Evolutionary conservation across 116 monocot species (phyloP).

Genomic region (Zostera marina): DNA sequence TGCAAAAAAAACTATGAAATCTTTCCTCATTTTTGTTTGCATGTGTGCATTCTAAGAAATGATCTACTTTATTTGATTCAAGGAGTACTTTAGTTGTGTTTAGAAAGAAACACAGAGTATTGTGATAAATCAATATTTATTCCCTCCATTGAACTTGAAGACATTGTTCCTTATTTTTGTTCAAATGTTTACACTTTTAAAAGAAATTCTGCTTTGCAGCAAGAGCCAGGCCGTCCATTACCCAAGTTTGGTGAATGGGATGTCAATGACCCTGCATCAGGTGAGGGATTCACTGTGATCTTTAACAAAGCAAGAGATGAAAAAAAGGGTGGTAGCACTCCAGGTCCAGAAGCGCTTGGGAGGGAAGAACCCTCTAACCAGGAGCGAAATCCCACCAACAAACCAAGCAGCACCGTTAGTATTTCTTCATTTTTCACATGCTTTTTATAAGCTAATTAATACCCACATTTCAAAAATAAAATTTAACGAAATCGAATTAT

Average conservation of each 20-base stretch:
- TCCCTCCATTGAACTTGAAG: background rate
- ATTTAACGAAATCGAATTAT: no score
- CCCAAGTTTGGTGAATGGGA: conserved; percentile 68
- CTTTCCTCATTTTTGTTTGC: no score
- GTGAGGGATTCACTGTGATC: conserved; percentile 53
- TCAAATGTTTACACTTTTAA: background rate
- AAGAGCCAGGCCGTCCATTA: conserved; percentile 30
- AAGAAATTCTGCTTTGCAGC: conserved; percentile 10
- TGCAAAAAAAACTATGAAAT: background rate
- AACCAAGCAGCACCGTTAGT: conserved; percentile 13
- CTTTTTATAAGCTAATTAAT: background rate
- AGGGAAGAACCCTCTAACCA: conserved; percentile 28
- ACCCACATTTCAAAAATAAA: no score
- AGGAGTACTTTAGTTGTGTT: no score
- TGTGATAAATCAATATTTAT: no score
- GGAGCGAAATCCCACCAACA: conserved; percentile 21
- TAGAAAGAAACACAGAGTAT: no score
- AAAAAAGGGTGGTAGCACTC: conserved; percentile 37
- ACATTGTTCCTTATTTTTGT: background rate
- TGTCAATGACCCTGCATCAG: conserved; percentile 51
- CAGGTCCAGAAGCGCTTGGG: conserved; percentile 34
- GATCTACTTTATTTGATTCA: no score
- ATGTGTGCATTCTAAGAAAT: background rate
- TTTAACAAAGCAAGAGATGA: conserved; percentile 72
- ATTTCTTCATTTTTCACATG: background rate